phyloP scores from a whole-genome alignment of 2,329 filamentous ascomycete genomes.

The Aspergillus fructus region DNA sequence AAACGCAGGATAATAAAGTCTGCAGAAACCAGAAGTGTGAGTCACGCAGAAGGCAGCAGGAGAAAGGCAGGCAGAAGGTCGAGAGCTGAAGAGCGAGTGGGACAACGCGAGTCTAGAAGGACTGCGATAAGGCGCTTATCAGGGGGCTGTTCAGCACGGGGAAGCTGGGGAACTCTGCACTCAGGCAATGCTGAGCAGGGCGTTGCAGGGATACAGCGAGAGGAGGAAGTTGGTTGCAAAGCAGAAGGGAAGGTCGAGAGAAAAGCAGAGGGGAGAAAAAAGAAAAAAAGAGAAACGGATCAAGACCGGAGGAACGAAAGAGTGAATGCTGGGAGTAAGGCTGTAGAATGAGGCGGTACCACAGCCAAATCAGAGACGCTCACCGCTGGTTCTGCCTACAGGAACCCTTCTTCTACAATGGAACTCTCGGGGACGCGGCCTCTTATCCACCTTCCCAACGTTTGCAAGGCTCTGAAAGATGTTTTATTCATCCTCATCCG shows the following conservation, averaged over 20 bases:
- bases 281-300: conserved; percentile 14
- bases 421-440: background rate
- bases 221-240: conserved; percentile 8
- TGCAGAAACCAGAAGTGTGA: conserved; percentile 1
- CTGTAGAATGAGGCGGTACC: conserved; percentile 22
- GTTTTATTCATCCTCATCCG: conserved; percentile 4
- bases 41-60: conserved; percentile 11
- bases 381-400: conserved; percentile 19
- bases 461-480: background rate
- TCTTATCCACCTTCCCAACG: conserved; percentile 4
- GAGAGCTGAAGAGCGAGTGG: background rate
- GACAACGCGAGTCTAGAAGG: conserved; percentile 8
- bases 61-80: conserved; percentile 11
- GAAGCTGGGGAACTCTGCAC: conserved; percentile 8
- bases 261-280: conserved; percentile 12
- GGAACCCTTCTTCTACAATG: background rate
- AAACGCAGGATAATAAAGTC: background rate
- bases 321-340: conserved; percentile 13
- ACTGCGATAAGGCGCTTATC: conserved; percentile 18
- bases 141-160: conserved; percentile 13
- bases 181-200: conserved; percentile 11
- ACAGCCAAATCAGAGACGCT: conserved; percentile 22
- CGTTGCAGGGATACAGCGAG: conserved; percentile 10
- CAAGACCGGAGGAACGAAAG: conserved; percentile 4
- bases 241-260: background rate